Base-by-base conservation (phyloP, 2,329 filamentous ascomycete species). In the Graphilbum sp. region DNA sequence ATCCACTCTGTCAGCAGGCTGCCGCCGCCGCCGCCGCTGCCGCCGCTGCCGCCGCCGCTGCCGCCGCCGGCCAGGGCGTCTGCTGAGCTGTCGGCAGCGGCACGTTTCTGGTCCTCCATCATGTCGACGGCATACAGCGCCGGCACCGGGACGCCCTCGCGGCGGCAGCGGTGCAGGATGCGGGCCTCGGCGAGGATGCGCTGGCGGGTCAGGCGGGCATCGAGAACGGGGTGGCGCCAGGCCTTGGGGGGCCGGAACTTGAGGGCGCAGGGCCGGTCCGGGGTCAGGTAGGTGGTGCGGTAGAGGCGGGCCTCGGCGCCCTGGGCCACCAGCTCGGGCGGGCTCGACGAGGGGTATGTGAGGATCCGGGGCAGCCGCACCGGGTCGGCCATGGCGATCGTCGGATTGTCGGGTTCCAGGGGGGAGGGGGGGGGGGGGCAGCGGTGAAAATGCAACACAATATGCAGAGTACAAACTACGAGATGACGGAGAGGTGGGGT, bases 251-350 rank as follows among this genome's bases (percentile, higher is more conserved):
- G 87, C 1, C 90, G 83, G 66, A 92, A 77, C 63, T 98, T 98
- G 45, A 96, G 73, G 1, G 88, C 84, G 53, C 77, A 81, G 13
- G 79, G 72, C 10, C 72, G 64, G 40, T 65, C 55, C 30, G 81
- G 70, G 2, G 69, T 56, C 39, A 95, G 76, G 61, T 84, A 92
- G 39, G 73, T 77, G 16, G 84, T 88, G 57, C 76, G 79, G 72
- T 92, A 96, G 53, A 98, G 74, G 46, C 88, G 84, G 43, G 84
- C 87, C 72, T 98, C 90, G 54, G 90, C 90, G 60, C 90, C 90
- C 67, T 96, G 90, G 41, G 84, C 79, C 49, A 96, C 73, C 52
- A 94, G 80, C 35, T 54, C 58, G 45, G 84, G 71, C 15, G 3
- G 38, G 19, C 64, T 56, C 30, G 72, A 63, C 25, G 69, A 63